Conservation (phyloP, 495 filamentous ascomycete species). For the Annulohypoxylon maeteangense region DNA sequence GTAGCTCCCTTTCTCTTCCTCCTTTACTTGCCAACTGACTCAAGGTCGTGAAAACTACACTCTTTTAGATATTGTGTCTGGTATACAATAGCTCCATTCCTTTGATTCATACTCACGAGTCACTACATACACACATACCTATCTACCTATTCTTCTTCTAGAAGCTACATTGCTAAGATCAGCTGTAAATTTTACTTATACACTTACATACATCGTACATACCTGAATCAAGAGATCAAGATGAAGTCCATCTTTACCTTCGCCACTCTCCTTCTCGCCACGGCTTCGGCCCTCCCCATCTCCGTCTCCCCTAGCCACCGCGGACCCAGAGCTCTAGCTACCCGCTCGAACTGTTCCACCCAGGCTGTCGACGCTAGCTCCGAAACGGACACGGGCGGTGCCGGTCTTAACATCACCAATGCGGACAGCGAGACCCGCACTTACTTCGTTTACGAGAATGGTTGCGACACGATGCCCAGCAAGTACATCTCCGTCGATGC, state of each 20-base stretch:
- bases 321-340: neutral
- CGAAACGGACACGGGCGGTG: constrained; percentile 31
- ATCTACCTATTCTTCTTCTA: neutral
- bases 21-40: neutral
- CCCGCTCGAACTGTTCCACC: constrained; percentile 4
- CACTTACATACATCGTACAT: neutral
- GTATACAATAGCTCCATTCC: constrained; percentile 10
- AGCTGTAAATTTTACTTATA: neutral
- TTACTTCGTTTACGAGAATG: constrained; percentile 45
- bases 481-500: constrained; percentile 39
- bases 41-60: constrained; percentile 6
- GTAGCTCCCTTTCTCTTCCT: neutral
- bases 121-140: neutral
- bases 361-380: neutral
- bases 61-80: constrained; percentile 8
- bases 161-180: neutral
- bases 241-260: constrained; percentile 24
- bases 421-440: constrained; percentile 28
- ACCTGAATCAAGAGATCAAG: neutral
- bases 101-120: neutral
- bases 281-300: constrained; percentile 17
- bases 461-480: constrained; percentile 41
- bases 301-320: neutral
- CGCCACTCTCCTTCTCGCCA: constrained; percentile 16
- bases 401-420: constrained; percentile 36